phyloP scores from a whole-genome alignment of 176 grass and related monocot species.

The bread wheat (Triticum aestivum) region IWGSC_CS_RefSeq_v2.1 NC_057811.1:126965659-126966158 shows the following conservation, averaged over 20 bases:
- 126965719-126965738: background rate
- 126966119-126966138: background rate
- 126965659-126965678: background rate
- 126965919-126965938: background rate
- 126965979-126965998: background rate
- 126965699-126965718: background rate
- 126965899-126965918: too few species aligned
- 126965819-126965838: background rate
- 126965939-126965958: background rate
- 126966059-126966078: background rate
- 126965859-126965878: background rate
- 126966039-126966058: background rate
- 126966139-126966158: background rate
- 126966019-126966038: background rate
- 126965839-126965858: background rate
- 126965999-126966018: background rate
- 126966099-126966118: background rate
- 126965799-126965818: background rate
- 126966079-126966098: background rate
- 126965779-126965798: background rate
- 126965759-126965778: background rate
- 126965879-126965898: too few species aligned
- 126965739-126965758: background rate
- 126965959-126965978: background rate
- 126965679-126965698: background rate